Evolutionary conservation across 1,139 yeast species (phyloP).

Genomic region (Komagataea norvegica): DNA sequence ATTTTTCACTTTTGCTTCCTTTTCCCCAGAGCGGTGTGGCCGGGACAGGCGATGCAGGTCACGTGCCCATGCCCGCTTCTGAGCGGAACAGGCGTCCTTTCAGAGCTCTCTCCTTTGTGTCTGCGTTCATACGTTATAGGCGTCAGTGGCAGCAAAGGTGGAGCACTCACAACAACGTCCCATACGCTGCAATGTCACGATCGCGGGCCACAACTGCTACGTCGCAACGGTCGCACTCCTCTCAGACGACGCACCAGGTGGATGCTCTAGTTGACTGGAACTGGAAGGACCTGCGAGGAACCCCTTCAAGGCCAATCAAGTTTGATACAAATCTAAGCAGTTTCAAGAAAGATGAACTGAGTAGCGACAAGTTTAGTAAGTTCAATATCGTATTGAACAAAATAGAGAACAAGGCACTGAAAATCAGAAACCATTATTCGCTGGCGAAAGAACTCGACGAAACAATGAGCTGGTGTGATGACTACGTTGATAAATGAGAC

Average conservation of each 20-base stretch:
- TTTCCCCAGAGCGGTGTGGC: background rate
- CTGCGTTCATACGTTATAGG: background rate
- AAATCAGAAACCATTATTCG: conserved; percentile 9
- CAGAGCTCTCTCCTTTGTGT: no score
- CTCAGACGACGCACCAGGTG: background rate
- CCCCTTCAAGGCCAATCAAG: conserved; percentile 15
- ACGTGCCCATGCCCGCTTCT: no score
- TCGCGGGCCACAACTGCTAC: conserved; percentile 6
- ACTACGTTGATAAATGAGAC: conserved; percentile 2
- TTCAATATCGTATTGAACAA: conserved; percentile 18
- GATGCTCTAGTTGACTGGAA: conserved; percentile 5
- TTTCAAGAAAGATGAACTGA: conserved; percentile 18
- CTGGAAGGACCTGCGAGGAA: conserved; percentile 19
- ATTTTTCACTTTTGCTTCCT: background rate
- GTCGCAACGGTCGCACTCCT: background rate
- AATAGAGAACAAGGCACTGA: conserved; percentile 19
- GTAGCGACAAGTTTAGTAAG: conserved; percentile 14
- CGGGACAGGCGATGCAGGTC: conserved; percentile 5
- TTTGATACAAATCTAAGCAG: conserved; percentile 11
- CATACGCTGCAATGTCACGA: conserved; percentile 8
- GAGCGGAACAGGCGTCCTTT: background rate
- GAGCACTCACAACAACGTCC: background rate
- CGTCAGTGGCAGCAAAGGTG: background rate
- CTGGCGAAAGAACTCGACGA: conserved; percentile 10
- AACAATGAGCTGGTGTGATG: conserved; percentile 14